Evolutionary conservation across 2,329 filamentous ascomycete genomes (phyloP), one percentile per base, ranked within the genome.

Genomic region (Fusarium pilosicola): DNA sequence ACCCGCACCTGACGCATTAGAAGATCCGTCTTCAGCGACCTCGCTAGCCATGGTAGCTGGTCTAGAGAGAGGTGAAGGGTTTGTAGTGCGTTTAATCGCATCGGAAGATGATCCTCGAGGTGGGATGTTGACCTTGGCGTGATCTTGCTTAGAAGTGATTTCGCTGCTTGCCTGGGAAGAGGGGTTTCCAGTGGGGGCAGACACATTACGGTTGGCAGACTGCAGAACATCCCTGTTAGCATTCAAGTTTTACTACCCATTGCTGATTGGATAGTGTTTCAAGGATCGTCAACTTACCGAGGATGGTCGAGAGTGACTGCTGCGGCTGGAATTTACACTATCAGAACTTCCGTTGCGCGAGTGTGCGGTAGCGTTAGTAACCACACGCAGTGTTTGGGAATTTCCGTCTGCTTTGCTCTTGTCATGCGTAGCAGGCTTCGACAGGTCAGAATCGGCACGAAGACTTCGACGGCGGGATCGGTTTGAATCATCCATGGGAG

Each of bases 381-480:
- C 79, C 41, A 82, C 79, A 59, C 83, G 83, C 71, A 80, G 81
- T 65, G 83, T 79, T 74, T 85, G 87, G 59, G 80, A 79, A 34
- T 85, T 82, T 71, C 82, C 84, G 39, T 85, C 84, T 52, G 42
- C n/a, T 30, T 77, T 77, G 57, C 60, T 62, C 49, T 79, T 79
- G 38, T 75, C 73, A 38, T 76, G 73, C 24, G 65, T 44, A 24
- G 42, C 55, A 30, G 72, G 52, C 41, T 77, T 74, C 20, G 70
- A 58, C 22, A 74, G 61, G 30, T 81, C 77, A 32, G 72, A 72
- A 30, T 89, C 87, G 68, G 88, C 82, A 74, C 94, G 94, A 84
- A 97, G 89, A 83, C 95, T 98, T 74, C 95, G 91, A 79, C 95
- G 90, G 76, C 95, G 89, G 82, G 95, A 93, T 79, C 94, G 89